Conservation (phyloP, 495 filamentous ascomycete genomes). For the Xylaria sp. region DNA sequence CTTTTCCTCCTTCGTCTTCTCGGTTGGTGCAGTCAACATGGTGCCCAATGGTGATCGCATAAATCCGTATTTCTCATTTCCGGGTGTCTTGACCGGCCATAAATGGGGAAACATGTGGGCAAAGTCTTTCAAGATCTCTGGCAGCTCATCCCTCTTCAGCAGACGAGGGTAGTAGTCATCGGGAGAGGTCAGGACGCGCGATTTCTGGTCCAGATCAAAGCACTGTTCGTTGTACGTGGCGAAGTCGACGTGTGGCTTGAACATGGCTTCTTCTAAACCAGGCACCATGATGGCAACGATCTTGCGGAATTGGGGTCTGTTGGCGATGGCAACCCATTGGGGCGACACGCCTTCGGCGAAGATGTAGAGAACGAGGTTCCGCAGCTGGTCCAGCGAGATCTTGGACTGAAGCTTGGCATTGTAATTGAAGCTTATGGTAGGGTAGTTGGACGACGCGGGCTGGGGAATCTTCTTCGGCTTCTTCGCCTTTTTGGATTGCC, state of each 20-base stretch:
- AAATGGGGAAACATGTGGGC: slow-evolving; percentile 84
- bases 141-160: slow-evolving; percentile 66
- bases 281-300: slow-evolving; percentile 94
- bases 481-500: slow-evolving; percentile 47
- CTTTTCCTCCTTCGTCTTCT: slow-evolving; percentile 66
- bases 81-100: slow-evolving; percentile 87
- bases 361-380: slow-evolving; percentile 84
- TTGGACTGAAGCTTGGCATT: slow-evolving; percentile 71
- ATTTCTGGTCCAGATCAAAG: slow-evolving; percentile 39
- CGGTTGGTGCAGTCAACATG: slow-evolving; percentile 72
- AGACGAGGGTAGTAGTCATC: slow-evolving; percentile 77
- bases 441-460: slow-evolving; percentile 67
- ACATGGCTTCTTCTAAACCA: slow-evolving; percentile 88
- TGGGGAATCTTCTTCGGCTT: slow-evolving; percentile 66
- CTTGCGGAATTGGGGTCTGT: slow-evolving; percentile 78
- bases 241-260: slow-evolving; percentile 70
- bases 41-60: slow-evolving; percentile 84
- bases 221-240: slow-evolving; percentile 46
- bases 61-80: slow-evolving; percentile 78
- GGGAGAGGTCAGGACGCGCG: slow-evolving; percentile 50
- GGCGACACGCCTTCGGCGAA: slow-evolving; percentile 84
- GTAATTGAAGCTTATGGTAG: slow-evolving; percentile 71
- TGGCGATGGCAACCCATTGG: slow-evolving; percentile 83
- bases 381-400: slow-evolving; percentile 80
- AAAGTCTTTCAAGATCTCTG: slow-evolving; percentile 69